Evolutionary conservation across 2,329 filamentous ascomycete genomes (phyloP), one percentile per base, ranked within the genome.

Genomic region (Aspergillus calidoustus): DNA sequence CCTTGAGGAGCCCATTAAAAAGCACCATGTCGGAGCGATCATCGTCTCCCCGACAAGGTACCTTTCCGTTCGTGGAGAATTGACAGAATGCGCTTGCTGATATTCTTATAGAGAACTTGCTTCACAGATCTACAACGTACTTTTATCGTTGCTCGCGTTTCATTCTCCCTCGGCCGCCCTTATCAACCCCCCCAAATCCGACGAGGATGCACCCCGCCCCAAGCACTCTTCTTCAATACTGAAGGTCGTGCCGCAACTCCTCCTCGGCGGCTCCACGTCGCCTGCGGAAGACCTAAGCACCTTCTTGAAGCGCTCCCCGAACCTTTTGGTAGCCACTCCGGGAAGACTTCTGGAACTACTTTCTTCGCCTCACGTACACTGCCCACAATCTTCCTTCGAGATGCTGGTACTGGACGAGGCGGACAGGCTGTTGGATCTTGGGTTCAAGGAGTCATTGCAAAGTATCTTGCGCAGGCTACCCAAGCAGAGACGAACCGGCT

Each of bases 401-500:
- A 87, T 92, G 54, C 86, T 99, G 11, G 91, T 99, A 3, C 84
- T 99, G 41, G 95, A 99, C 73, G 95, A 99, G 80, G 95, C 94
- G 54, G 95, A 99, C 77, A 86, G 95, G 62, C 81, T 99, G 28
- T 83, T 99, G 11, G 95, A 99, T 77, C 84, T 98, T 23, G 95
- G 96, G 6, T 98, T 99, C 79, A 95, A 96, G 76, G 89, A 91
- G 59, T 93, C 97, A 68, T 79, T 99, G 30, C 92, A 95, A 68
- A 91, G 88, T 59, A 97, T 98, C 46, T 80, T 99, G 23, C 87
- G 87, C 0, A 86, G 91, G 17, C 80, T 99, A 6, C 95, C 95
- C 0, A 99, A 99, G 74, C 95, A 99, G 75, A 85, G 95, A 55
- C 86, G 95, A 53, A 99, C 95, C 0, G 95, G 95, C 0, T 81